phyloP scores from a whole-genome alignment of 257 asterid species.

The Mitragyna speciosa region DNA sequence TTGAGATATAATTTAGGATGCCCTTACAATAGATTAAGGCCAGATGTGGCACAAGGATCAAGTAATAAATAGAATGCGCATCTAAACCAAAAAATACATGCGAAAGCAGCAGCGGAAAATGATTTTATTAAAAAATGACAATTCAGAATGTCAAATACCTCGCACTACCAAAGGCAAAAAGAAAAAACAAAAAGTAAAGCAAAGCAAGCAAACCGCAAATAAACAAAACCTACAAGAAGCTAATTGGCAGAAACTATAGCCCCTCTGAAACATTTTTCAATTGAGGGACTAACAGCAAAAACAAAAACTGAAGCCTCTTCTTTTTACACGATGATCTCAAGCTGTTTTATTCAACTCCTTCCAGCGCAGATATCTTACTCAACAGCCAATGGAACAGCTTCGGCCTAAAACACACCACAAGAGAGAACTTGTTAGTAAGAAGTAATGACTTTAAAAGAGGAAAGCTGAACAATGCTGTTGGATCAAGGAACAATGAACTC shows the following conservation, averaged over 20 bases:
- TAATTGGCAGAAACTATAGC: background rate
- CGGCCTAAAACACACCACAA: constrained; percentile 52
- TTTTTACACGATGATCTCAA: constrained; percentile 14
- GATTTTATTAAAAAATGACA: constrained; percentile 17
- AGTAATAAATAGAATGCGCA: background rate
- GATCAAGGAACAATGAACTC: constrained; percentile 17
- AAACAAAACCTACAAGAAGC: background rate
- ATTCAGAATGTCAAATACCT: constrained; percentile 10
- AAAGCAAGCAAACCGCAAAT: background rate
- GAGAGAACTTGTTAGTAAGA: background rate
- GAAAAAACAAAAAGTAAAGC: background rate
- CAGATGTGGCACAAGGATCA: background rate
- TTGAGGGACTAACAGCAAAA: constrained; percentile 4
- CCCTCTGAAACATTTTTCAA: constrained; percentile 10
- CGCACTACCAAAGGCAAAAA: constrained; percentile 5
- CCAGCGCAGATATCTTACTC: constrained; percentile 35
- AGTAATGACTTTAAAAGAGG: background rate
- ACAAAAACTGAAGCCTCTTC: constrained; percentile 18
- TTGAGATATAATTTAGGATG: too few relatives aligned
- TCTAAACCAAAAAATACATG: background rate
- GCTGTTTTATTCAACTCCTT: constrained; percentile 6
- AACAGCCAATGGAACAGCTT: constrained; percentile 72
- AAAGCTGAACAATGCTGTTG: background rate
- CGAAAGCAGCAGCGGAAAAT: background rate
- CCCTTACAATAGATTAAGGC: too few relatives aligned